phyloP scores from a whole-genome alignment of 805 yeast genomes.

The Blastobotrys americana region DNA sequence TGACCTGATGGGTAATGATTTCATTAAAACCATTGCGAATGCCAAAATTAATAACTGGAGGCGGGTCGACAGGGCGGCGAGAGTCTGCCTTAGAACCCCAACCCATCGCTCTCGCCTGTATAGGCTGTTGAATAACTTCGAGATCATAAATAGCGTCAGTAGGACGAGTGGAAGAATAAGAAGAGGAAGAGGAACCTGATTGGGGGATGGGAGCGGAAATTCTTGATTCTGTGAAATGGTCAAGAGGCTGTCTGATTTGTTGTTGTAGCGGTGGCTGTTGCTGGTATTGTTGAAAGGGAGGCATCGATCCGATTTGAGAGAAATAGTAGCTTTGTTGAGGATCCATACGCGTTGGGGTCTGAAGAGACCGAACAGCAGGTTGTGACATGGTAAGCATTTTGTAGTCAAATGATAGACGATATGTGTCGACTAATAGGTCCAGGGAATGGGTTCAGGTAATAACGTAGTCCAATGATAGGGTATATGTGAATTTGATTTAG shows the following conservation, averaged over 20 bases:
- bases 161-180: background rate
- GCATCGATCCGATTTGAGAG: background rate
- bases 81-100: constrained; percentile 30
- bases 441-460: too few species aligned
- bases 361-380: background rate
- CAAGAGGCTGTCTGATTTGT: too few species aligned
- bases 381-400: background rate
- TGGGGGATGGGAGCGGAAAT: too few species aligned
- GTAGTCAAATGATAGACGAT: too few species aligned
- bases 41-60: constrained; percentile 27
- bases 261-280: too few species aligned
- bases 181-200: background rate
- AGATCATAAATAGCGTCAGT: constrained; percentile 9
- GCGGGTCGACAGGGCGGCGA: constrained; percentile 32
- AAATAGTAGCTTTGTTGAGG: background rate
- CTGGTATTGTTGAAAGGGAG: background rate
- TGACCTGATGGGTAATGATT: constrained; percentile 26
- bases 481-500: too few species aligned
- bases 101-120: constrained; percentile 31
- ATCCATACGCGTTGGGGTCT: background rate
- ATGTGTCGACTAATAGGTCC: too few species aligned
- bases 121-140: constrained; percentile 28
- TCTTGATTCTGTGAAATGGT: too few species aligned
- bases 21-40: constrained; percentile 20
- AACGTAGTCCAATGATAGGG: too few species aligned